phyloP scores from a whole-genome alignment of 495 filamentous ascomycete genomes.

The Polyplosphaeria fusca region DNA sequence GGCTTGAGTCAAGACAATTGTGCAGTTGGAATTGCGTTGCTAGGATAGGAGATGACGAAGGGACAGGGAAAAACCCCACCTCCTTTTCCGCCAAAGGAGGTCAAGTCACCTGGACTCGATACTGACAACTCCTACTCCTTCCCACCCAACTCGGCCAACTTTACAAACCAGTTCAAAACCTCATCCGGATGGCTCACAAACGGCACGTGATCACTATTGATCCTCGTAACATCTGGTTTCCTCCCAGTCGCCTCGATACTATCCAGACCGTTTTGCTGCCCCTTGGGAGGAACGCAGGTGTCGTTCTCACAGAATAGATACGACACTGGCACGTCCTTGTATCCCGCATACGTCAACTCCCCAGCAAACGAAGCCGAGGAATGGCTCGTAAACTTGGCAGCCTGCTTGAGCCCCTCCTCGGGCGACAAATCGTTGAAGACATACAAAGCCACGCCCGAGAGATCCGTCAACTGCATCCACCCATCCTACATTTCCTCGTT shows the following conservation, averaged over 20 bases:
- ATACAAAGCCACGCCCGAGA: not conserved
- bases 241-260: slow-evolving; percentile 5
- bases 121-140: not conserved
- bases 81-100: no score
- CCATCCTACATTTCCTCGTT: slow-evolving; percentile 2
- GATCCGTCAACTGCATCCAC: slow-evolving; percentile 1
- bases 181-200: not conserved
- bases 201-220: slow-evolving; percentile 2
- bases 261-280: slow-evolving; percentile 1
- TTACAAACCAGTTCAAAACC: slow-evolving; percentile 5
- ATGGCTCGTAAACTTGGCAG: not conserved
- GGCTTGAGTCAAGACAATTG: not conserved
- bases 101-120: no score
- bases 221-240: not conserved
- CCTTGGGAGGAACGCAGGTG: not conserved
- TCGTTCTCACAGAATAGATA: slow-evolving; percentile 4
- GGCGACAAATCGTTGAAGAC: not conserved
- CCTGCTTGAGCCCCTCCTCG: not conserved
- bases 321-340: not conserved
- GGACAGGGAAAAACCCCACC: not conserved
- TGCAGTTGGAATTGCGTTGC: not conserved
- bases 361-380: not conserved
- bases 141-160: not conserved
- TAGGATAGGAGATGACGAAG: not conserved
- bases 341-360: slow-evolving; percentile 6